Evolutionary conservation across 2,329 filamentous ascomycete species (phyloP), one percentile per base, ranked within the genome.

Genomic region (Paraphaeosphaeria minitans): DNA sequence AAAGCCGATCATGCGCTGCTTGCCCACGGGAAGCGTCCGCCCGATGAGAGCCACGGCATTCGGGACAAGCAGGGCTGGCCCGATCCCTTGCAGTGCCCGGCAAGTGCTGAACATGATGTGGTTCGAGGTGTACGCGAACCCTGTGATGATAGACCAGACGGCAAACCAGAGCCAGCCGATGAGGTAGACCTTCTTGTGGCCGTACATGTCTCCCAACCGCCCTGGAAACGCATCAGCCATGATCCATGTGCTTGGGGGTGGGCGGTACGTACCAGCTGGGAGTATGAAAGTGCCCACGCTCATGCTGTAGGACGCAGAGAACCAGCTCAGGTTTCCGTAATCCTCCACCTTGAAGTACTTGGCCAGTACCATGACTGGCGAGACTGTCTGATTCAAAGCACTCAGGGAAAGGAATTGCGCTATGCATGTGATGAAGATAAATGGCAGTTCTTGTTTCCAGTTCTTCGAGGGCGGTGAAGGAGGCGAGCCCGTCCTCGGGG

Each of bases 31-130:
- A 60, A 87, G 89, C 0, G 81, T 80, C 0, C 78, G 77, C 2
- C 86, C 87, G 0, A 90, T 75, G 21, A 91, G 79, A 6, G 87
- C 87, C 22, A 89, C 75, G 0, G 81, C 86, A 58, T 89, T 90
- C 0, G 88, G 88, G 22, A 90, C 77, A 8, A 82, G 78, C 31
- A 90, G 77, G 0, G 87, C 86, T 0, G 86, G 84, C 0, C 88
- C 66, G 13, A 88, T 80, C 0, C 85, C 82, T 56, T 76, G 72
- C 42, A 78, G 65, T 5, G 70, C 75, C 19, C 76, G 64, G n/a
- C 69, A 73, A 3, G 72, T 69, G 46, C 70, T 71, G 56, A 75
- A 70, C 53, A 77, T 69, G 10, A 77, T 65, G 29, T 72, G 63
- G 24, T 67, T 65, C 22, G 68, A 70, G 1, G 66, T 64, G 62